phyloP scores from a whole-genome alignment of 169 alveolate genomes.

The Plasmodium berghei region DNA sequence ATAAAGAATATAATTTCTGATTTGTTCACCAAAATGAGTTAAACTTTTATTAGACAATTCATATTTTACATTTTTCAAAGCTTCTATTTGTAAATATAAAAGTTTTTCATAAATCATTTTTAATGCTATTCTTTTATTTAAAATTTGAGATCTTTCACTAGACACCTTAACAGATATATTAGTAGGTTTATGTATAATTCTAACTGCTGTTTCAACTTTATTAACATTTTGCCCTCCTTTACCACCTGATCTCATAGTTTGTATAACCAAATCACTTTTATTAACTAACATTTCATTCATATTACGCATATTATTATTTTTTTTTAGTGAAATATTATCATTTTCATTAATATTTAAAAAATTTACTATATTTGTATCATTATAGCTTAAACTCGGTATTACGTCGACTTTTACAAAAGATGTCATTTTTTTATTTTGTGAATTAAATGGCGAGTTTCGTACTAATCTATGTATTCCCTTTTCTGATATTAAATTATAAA shows the following conservation, averaged over 20 bases:
- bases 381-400: constrained; percentile 81
- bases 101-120: constrained; percentile 80
- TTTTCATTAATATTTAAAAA: constrained; percentile 60
- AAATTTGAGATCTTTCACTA: constrained; percentile 83
- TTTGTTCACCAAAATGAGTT: constrained; percentile 73
- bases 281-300: constrained; percentile 78
- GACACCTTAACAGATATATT: constrained; percentile 89
- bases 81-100: constrained; percentile 61
- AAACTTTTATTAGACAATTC: constrained; percentile 61
- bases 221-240: constrained; percentile 97
- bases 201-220: constrained; percentile 94
- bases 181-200: constrained; percentile 95
- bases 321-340: not conserved
- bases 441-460: constrained; percentile 81
- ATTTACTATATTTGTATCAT: constrained; percentile 78
- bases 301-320: constrained; percentile 26
- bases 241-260: constrained; percentile 94
- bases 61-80: constrained; percentile 45
- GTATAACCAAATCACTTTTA: constrained; percentile 89
- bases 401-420: constrained; percentile 85
- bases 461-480: constrained; percentile 86
- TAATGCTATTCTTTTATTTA: constrained; percentile 83
- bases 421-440: constrained; percentile 81
- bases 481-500: constrained; percentile 82
- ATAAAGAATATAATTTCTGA: constrained; percentile 68